Base-by-base conservation (phyloP, 352 stramenopile genomes). In the Pythium vanterpoolii region DNA sequence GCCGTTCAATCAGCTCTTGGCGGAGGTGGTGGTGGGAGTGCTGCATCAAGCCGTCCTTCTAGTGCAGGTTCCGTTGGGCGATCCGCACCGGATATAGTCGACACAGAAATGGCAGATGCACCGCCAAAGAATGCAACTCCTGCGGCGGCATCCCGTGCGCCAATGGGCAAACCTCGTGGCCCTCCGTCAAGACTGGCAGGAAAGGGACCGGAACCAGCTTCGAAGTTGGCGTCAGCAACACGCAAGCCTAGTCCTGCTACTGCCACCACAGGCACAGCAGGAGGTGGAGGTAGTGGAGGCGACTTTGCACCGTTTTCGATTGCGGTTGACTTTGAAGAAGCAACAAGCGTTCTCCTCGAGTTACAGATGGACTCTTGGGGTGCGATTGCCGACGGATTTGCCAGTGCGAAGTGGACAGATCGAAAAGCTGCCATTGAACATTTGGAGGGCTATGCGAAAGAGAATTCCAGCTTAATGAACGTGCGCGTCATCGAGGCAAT, bases 331-430 rank as follows among this genome's bases (percentile, higher is more conserved):
- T 50, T 70, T 26, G 85, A 91, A 54, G 86, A 96, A 57, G 83
- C 85, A 1, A 80, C 90, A 43, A 57, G 63, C 2, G 66, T 91
- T 1, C 56, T 95, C 38, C 48, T 55, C 9, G 76, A 87, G 0
- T 46, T 93, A 34, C 61, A 76, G n/a, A 71, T 93, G n/a, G 76
- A 83, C 4, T 72, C 63, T 18, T 96, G 79, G 79, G 26, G 24
- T 27, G 54, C 62, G 0, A 85, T 91, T 40, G 45, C 76, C 7
- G 69, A 81, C 43, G 79, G 77, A 0, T 89, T 96, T 61, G 64
- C 59, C 1, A 94, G 84, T 36, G 50, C 75, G 9, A 93, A 94
- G 50, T 96, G 86, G 86, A 86, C 84, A 60, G 85, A 93, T 27
- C 79, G 86, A 3, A 96, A 93, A 69, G 68, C 40, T 46, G 79